Conservation (phyloP, 176 grass and related monocot species). For the bread wheat (Triticum aestivum) region DNA sequence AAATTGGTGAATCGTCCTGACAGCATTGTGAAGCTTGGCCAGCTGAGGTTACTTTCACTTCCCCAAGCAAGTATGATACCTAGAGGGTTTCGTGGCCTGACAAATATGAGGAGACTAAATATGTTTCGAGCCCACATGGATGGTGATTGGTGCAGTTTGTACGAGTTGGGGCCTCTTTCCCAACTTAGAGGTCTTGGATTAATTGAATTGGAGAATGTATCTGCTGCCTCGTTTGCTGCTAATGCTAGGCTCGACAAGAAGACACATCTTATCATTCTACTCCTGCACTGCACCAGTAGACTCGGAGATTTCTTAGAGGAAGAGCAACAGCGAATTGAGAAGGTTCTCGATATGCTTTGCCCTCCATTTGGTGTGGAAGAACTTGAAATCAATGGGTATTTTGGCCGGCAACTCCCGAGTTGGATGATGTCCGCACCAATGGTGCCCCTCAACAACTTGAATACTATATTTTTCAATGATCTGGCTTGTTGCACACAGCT, state of each 20-base stretch:
- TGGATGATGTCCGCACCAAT: not conserved
- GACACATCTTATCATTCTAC: fast-evolving
- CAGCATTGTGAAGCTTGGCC: not conserved
- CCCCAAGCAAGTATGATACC: not conserved
- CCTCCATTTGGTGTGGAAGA: not conserved
- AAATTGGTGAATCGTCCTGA: not conserved
- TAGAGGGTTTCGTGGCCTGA: not conserved
- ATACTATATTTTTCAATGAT: fast-evolving
- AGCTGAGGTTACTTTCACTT: not conserved
- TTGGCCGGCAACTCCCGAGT: not conserved
- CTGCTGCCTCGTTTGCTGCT: not conserved
- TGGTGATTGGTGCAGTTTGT: not conserved
- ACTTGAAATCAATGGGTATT: not conserved
- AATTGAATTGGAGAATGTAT: not conserved
- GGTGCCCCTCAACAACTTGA: not conserved
- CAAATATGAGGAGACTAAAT: not conserved
- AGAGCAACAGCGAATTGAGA: not conserved
- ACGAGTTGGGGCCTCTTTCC: not conserved
- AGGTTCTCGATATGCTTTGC: slow-evolving; percentile 5
- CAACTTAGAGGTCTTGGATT: not conserved
- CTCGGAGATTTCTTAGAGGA: not conserved
- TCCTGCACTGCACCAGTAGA: fast-evolving
- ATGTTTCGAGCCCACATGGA: not conserved
- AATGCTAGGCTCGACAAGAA: not conserved
- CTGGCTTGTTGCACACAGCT: not conserved